Conservation (phyloP, 495 filamentous ascomycete species). For the Lasiosphaeriaceae sp. region DNA sequence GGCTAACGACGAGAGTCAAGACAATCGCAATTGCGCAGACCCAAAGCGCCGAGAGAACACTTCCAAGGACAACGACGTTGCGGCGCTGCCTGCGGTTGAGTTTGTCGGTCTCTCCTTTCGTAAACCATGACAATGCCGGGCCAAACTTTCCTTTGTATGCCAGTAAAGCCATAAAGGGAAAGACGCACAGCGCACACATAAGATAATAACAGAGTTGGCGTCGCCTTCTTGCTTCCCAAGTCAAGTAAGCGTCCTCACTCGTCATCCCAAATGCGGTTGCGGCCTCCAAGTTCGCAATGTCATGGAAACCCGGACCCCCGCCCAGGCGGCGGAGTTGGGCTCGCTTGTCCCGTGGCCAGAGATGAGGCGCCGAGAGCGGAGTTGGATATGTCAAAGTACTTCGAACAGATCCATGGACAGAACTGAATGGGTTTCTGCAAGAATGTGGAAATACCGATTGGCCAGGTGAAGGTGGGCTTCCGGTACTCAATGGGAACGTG, state of each 20-base stretch:
- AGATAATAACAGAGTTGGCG: conserved; percentile 27
- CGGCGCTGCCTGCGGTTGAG: conserved; percentile 27
- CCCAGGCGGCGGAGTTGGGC: background rate
- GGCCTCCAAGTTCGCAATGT: conserved; percentile 11
- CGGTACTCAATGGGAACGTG: conserved; percentile 5
- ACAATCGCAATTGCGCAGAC: conserved; percentile 10
- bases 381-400: conserved; percentile 3
- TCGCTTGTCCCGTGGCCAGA: conserved; percentile 8
- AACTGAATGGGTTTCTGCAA: conserved; percentile 16
- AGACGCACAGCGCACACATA: conserved; percentile 23
- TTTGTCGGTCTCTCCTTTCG: conserved; percentile 26
- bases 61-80: conserved; percentile 18
- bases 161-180: conserved; percentile 33
- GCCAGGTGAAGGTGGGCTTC: background rate
- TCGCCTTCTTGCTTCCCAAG: conserved; percentile 17
- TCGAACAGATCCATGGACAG: conserved; percentile 8
- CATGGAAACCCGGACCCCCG: conserved; percentile 5
- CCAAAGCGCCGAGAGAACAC: conserved; percentile 17
- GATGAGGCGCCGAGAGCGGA: conserved; percentile 1
- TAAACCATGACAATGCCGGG: conserved; percentile 29
- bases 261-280: conserved; percentile 5
- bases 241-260: conserved; percentile 25
- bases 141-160: conserved; percentile 26
- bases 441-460: conserved; percentile 8
- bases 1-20: conserved; percentile 5